Evolutionary conservation across 306 rosid species (phyloP), one percentile per base, ranked within the genome.

Genomic region (Vachellia collinsii): DNA sequence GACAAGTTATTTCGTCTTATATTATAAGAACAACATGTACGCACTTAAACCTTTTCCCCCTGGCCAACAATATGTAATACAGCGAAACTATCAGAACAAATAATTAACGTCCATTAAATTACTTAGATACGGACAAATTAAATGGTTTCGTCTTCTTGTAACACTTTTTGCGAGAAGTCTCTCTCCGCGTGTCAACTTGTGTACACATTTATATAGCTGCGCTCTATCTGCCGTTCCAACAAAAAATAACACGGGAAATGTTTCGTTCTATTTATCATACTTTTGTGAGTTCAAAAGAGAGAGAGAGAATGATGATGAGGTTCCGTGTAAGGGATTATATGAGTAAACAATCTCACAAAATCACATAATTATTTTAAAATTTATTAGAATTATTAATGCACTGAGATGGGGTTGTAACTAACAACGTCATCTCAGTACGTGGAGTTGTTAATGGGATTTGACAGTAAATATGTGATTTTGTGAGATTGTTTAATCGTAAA

Each of bases 211-310:
- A 7, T 75, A 39, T 16, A 7, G 53, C n/a, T n/a, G n/a, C n/a
- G n/a, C 22, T 56, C 34, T 13, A 61, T 61, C 39, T 4, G 12
- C 39, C 39, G 7, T 10, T 61, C 67, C 16, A 61, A 25, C 39
- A 25, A 25, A 61, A 23, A 61, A 61, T 61, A 61, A 16, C 16
- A 5, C 16, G 20, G 16, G 47, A 54, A 16, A 48, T 19, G 17
- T 58, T 70, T 53, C n/a, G 23, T 69, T 69, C 64, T 16, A 8
- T 53, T 69, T 66, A 70, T 25, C 61, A 70, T 79, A 43, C 14
- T 23, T 23, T 11, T 58, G 34, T 48, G 54, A n/a, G n/a, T n/a
- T n/a, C n/a, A n/a, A n/a, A n/a, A n/a, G n/a, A n/a, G n/a, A n/a
- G n/a, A n/a, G n/a, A n/a, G n/a, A n/a, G n/a, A n/a, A n/a, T n/a